Percentiles rank a stretch among this genome's conserved stretches.
phyloP scores from a whole-genome alignment of 768 basidiomycete species.

The Macrolepiota dolichaula region DNA sequence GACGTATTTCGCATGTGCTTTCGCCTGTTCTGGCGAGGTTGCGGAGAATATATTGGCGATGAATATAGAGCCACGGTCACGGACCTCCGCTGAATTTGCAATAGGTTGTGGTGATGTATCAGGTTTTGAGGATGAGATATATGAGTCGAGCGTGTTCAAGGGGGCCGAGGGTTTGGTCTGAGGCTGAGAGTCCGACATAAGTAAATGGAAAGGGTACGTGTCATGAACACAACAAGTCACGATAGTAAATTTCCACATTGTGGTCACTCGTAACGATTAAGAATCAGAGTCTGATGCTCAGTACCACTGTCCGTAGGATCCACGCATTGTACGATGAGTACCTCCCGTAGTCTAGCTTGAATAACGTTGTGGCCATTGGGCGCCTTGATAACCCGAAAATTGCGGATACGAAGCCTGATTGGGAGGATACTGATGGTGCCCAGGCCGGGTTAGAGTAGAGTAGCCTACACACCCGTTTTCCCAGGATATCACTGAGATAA shows the following conservation, averaged over 20 bases:
- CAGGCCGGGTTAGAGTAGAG: too few species aligned
- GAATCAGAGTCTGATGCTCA: not conserved
- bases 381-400: not conserved
- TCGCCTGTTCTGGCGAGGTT: conserved; percentile 49
- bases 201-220: not conserved
- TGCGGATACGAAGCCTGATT: not conserved
- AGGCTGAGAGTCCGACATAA: not conserved
- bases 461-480: too few species aligned
- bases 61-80: conserved; percentile 73
- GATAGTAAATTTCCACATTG: not conserved
- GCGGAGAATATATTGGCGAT: conserved; percentile 60
- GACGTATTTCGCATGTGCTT: conserved; percentile 45
- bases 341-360: not conserved
- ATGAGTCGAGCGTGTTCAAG: conserved; percentile 42
- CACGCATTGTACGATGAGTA: not conserved
- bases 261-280: not conserved
- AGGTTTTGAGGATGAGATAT: conserved; percentile 35
- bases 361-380: not conserved
- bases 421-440: not conserved
- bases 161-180: conserved; percentile 14
- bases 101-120: conserved; percentile 43
- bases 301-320: not conserved
- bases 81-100: conserved; percentile 67
- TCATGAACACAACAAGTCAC: conserved; percentile 26
- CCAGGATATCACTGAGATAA: too few species aligned